These are phyloP conservation scores for Meira miltonrushii DNA, from an alignment of 1,284 basidiomycete species.

Conservation along the genomic window DNA sequence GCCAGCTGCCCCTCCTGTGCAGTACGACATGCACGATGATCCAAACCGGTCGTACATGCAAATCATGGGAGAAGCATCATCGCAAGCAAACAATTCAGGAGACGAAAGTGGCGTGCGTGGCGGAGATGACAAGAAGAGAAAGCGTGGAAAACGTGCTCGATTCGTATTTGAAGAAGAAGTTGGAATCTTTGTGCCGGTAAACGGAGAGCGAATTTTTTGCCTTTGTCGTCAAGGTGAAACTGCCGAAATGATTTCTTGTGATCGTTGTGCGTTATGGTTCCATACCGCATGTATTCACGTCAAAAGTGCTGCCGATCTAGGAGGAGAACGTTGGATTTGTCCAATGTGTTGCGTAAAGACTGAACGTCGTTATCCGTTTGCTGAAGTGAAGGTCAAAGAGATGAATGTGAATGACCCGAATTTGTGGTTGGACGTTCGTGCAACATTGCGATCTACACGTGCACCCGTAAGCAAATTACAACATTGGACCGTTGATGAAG, in stretches of 20 bases:
- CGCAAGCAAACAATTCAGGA: too few relatives aligned
- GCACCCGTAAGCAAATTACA: slow-evolving; percentile 42
- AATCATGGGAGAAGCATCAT: too few relatives aligned
- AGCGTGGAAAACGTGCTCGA: slow-evolving; percentile 48
- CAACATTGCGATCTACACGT: slow-evolving; percentile 42
- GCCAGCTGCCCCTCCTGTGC: too few relatives aligned
- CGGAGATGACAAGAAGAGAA: slow-evolving; percentile 19
- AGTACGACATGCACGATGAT: too few relatives aligned
- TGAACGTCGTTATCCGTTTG: slow-evolving; percentile 44
- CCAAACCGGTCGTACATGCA: too few relatives aligned
- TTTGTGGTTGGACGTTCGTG: slow-evolving; percentile 45
- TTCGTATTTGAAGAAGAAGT: slow-evolving; percentile 48
- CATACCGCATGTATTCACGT: slow-evolving; percentile 47
- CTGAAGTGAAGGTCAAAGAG: slow-evolving; percentile 47
- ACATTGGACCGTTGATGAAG: slow-evolving; percentile 28
- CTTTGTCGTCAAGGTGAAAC: slow-evolving; percentile 43
- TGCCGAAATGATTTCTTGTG: slow-evolving; percentile 49
- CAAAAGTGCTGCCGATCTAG: slow-evolving; percentile 29
- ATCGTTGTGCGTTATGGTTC: slow-evolving; percentile 51
- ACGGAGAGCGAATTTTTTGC: slow-evolving; percentile 41
- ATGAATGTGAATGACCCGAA: slow-evolving; percentile 32
- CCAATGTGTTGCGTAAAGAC: slow-evolving; percentile 51
- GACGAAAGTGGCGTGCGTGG: background rate
- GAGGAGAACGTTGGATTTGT: slow-evolving; percentile 41
- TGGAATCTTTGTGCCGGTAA: slow-evolving; percentile 23